phyloP scores from a whole-genome alignment of 345 rosid genomes.

The Hevea brasiliensis region DNA sequence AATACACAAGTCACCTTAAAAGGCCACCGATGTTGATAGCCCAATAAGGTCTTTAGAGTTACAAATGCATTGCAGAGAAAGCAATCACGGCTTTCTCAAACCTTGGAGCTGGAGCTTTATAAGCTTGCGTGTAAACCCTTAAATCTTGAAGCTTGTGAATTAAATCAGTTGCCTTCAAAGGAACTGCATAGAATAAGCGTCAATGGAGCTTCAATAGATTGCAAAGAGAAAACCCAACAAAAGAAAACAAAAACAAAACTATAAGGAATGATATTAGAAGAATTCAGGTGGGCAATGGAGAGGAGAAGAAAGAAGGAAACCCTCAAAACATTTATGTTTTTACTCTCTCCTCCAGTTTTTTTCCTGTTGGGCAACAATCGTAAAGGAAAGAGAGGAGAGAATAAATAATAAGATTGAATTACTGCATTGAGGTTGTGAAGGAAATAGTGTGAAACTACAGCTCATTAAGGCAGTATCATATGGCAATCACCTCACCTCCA shows the following conservation, averaged over 20 bases:
- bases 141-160: conserved; percentile 27
- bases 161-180: conserved; percentile 20
- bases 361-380: conserved; percentile 7
- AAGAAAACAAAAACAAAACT: neutral
- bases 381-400: neutral
- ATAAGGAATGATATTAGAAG: conserved; percentile 26
- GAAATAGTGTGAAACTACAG: conserved; percentile 4
- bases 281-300: conserved; percentile 30
- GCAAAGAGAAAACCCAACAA: neutral
- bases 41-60: conserved; percentile 17
- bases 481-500: conserved; percentile 16
- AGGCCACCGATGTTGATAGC: conserved; percentile 24
- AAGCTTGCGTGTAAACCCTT: conserved; percentile 31
- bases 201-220: conserved; percentile 21
- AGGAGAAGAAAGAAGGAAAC: conserved; percentile 14
- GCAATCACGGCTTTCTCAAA: conserved; percentile 24
- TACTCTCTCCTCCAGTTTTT: conserved; percentile 6
- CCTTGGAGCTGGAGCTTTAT: conserved; percentile 22
- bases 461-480: conserved; percentile 1
- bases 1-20: conserved; percentile 19
- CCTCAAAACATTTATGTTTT: conserved; percentile 19
- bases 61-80: conserved; percentile 20
- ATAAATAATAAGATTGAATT: neutral
- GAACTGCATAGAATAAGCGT: conserved; percentile 32
- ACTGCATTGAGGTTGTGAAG: conserved; percentile 11